Base-by-base conservation (phyloP, 129 eudicot species). In the Ambrosia trifida region DNA sequence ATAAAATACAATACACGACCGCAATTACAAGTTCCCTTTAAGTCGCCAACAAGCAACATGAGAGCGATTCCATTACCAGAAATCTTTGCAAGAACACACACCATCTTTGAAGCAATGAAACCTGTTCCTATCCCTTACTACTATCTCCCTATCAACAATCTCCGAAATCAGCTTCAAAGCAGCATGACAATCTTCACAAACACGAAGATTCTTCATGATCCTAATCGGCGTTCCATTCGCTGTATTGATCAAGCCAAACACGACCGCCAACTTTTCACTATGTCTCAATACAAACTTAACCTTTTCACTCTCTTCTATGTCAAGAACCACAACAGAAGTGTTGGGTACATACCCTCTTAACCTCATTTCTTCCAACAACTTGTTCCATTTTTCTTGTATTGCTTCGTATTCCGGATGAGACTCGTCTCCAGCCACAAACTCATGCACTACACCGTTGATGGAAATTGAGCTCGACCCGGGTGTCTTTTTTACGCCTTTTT, bases 161-260 rank as follows among this genome's bases (percentile, higher is more conserved):
- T 61, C 68, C 5, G 87, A 82, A 57, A 85, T 79, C 38, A 85
- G 64, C 72, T 79, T 85, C 46, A 85, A 80, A 49, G 90, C 83
- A 46, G 66, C 90, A 61, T 85, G 90, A 18, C 90, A 85, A 72
- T 85, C 90, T 60, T 81, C 81, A 70, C 90, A 85, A 72, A 85
- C 85, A 35, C 90, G 86, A 20, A 80, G 73, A 72, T 85, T 82
- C 77, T 82, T 85, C 85, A 82, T 82, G 16, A 85, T 53, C 62
- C 90, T 80, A 45, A 85, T 76, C 13, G 90, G 79, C 0, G 24
- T 69, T 67, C 87, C 85, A 43, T 72, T 46, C 5, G 67, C 77
- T 1, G 81, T 65, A 68, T 75, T 85, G 46, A 85, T 72, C 80
- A 85, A 76, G 31, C 87, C 81, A 70, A 85, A 85, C 43, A 84